Evolutionary conservation across 2,329 filamentous ascomycete species (phyloP).

Genomic region (Setomelanomma holmii): DNA sequence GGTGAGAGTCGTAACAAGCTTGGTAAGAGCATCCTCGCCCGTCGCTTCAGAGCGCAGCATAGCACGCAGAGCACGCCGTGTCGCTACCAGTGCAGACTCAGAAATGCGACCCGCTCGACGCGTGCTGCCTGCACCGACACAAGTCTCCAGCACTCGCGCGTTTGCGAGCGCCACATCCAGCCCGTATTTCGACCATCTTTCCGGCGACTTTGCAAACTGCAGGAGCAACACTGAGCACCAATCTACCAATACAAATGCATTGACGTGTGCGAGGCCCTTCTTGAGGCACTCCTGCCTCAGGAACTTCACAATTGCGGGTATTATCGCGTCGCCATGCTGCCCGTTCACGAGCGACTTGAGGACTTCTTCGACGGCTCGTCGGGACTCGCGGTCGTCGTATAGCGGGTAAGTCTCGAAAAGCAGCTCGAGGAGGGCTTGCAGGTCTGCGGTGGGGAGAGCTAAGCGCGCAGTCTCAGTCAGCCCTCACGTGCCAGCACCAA

Average conservation of each 20-base stretch:
- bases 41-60: conserved; percentile 68
- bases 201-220: conserved; percentile 65
- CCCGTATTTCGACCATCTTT: conserved; percentile 70
- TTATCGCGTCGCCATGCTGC: conserved; percentile 61
- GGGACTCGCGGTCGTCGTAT: conserved; percentile 85
- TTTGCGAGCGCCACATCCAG: conserved; percentile 71
- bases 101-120: conserved; percentile 62
- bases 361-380: conserved; percentile 82
- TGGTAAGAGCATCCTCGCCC: conserved; percentile 66
- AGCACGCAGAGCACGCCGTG: conserved; percentile 79
- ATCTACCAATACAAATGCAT: conserved; percentile 86
- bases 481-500: background rate
- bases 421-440: conserved; percentile 68
- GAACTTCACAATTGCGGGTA: conserved; percentile 70
- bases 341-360: conserved; percentile 71
- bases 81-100: conserved; percentile 77
- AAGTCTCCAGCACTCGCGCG: conserved; percentile 79
- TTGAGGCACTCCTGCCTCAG: conserved; percentile 79
- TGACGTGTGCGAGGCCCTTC: conserved; percentile 75
- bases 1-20: conserved; percentile 71
- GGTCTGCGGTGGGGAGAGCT: conserved; percentile 52
- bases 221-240: conserved; percentile 86
- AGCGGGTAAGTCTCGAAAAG: conserved; percentile 88
- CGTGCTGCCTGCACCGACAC: conserved; percentile 60
- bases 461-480: conserved; percentile 19